Evolutionary conservation across 495 filamentous ascomycete genomes (phyloP).

Genomic region (Podospora anserina): DNA sequence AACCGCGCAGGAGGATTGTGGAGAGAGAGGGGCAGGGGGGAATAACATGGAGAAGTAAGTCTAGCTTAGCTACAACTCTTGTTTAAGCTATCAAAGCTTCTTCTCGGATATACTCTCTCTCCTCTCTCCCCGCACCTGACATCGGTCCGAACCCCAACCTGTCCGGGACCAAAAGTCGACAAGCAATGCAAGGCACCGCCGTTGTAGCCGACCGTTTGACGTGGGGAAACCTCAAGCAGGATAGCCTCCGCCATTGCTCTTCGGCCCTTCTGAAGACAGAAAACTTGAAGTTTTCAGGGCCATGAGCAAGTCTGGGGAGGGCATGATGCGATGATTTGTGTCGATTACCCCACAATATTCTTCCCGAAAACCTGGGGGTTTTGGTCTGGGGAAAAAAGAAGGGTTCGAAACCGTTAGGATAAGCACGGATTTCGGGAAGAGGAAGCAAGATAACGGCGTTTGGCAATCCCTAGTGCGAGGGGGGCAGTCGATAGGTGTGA

Average conservation of each 20-base stretch:
- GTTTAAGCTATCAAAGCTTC: neutral
- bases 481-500: neutral
- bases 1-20: constrained; percentile 8
- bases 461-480: neutral
- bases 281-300: neutral
- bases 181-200: neutral
- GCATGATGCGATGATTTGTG: neutral
- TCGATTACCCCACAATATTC: constrained; percentile 5
- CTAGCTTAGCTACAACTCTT: neutral
- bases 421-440: neutral
- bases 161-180: neutral
- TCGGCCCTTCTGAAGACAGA: constrained; percentile 15
- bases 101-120: neutral
- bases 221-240: neutral
- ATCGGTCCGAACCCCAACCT: constrained; percentile 18
- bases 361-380: neutral
- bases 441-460: neutral
- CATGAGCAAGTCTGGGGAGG: neutral
- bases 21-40: neutral
- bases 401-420: neutral
- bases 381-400: neutral
- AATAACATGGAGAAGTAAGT: neutral
- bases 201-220: constrained; percentile 4
- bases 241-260: neutral
- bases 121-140: constrained; percentile 1